Conservation (phyloP, 352 stramenopile species). For the Pythium angustatum region DNA sequence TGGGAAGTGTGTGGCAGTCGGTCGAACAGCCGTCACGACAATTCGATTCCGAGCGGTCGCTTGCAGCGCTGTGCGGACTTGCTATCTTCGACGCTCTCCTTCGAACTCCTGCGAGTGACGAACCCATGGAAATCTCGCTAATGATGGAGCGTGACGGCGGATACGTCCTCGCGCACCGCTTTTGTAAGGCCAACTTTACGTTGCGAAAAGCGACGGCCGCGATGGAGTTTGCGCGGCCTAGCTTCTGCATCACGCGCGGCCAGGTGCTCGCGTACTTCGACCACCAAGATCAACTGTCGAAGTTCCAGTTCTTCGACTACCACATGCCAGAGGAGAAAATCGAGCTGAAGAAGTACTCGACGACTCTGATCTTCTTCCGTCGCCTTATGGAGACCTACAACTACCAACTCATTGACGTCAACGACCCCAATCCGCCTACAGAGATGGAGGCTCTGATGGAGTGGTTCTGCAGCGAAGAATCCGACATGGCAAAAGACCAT, state of each 20-base stretch:
- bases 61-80: slow-evolving; percentile 77
- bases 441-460: slow-evolving; percentile 92
- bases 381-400: slow-evolving; percentile 84
- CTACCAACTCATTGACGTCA: slow-evolving; percentile 81
- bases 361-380: slow-evolving; percentile 85
- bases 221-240: slow-evolving; percentile 85
- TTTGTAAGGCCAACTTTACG: slow-evolving; percentile 86
- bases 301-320: slow-evolving; percentile 81
- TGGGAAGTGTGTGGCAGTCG: slow-evolving; percentile 86
- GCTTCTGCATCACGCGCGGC: slow-evolving; percentile 71
- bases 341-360: slow-evolving; percentile 88
- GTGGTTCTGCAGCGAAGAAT: slow-evolving; percentile 83
- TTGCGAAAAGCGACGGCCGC: slow-evolving; percentile 70
- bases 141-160: slow-evolving; percentile 81
- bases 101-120: slow-evolving; percentile 69
- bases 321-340: slow-evolving; percentile 90
- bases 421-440: slow-evolving; percentile 77
- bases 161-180: slow-evolving; percentile 81
- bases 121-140: slow-evolving; percentile 74
- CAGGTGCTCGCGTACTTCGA: slow-evolving; percentile 84
- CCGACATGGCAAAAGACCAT: slow-evolving; percentile 79
- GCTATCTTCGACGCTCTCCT: slow-evolving; percentile 84
- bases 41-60: slow-evolving; percentile 84
- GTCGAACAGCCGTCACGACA: slow-evolving; percentile 86
- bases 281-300: slow-evolving; percentile 49